Evolutionary conservation across 345 rosid genomes (phyloP), one percentile per base, ranked within the genome.

Genomic region (Tarenaya hassleriana): DNA sequence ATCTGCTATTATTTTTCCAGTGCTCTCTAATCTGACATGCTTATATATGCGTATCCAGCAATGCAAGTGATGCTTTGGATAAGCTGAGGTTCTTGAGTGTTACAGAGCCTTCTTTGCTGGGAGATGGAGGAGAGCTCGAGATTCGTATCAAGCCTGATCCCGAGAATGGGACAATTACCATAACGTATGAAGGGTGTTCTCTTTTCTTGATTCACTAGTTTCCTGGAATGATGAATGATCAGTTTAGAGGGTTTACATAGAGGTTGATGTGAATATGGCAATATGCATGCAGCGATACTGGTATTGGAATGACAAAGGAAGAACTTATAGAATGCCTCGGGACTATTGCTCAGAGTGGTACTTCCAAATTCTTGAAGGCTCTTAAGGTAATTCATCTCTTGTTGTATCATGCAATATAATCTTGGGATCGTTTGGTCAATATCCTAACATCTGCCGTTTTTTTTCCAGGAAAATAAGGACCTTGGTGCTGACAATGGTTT

Each of bases 41-140:
- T 21, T 65, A 5, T 76, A 8, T 61, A 62, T 46, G 20, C 17
- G n/a, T 53, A 2, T 60, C 0, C 81, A 92, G 98, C 68, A 92
- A 92, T 60, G 98, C 95, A 15, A 92, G 98, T 71, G 98, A 92
- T 85, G 98, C 98, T 58, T 75, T 92, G 51, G 98, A 88, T 64
- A 92, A 92, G 82, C 55, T 92, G 68, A 79, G 98, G 69, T 92
- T 92, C 73, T 65, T 80, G 64, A 83, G 98, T 69, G 95, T 92
- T 38, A 92, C 98, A 2, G 97, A 92, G 62, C 95, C 98, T 7
- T 29, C 94, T 37, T 61, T 92, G 59, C 95, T 92, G 51, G 94
- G 97, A 50, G 87, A 92, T 65, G 83, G 86, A 50, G 96, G 88
- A 18, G 81, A 83, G 16, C 78, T 92, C 20, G 94, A 92, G 78